Evolutionary conservation across 1,139 yeast genomes (phyloP), one percentile per base, ranked within the genome.

Genomic region (Debaryomyces fabryi): DNA sequence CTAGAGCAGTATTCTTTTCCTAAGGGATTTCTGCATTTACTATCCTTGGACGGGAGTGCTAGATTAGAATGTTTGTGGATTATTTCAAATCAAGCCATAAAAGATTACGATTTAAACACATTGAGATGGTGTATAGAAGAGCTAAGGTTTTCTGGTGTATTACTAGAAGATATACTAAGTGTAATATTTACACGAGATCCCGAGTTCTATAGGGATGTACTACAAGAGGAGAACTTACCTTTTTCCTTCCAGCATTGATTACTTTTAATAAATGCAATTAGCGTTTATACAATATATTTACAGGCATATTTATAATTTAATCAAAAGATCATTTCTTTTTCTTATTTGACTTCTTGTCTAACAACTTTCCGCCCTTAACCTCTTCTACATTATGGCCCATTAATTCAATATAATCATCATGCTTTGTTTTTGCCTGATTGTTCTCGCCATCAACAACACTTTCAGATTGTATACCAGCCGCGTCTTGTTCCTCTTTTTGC

Each of bases 381-480:
- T 83, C 84, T 52, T 76, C 71, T 54, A 81, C 86, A 58, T 82
- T 78, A 51, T 81, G 79, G 34, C 87, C 85, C 74, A 88, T 71
- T 54, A 88, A 67, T 29, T 81, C 85, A 53, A 85, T 68, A 60
- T 81, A 82, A 52, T 78, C 85, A 57, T 81, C 86, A 56, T 81
- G 86, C 37, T 60, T 61, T 15, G 60, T 58, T 42, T 55, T 53
- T 2, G 54, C 36, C 29, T 44, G 44, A 33, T 48, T 58, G 25
- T 35, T 49, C 4, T 32, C 36, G 18, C 25, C 37, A 32, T 52
- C 63, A 12, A 46, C 47, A 9, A 46, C 48, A 13, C 47, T 52
- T 24, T 51, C 55, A 6, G 29, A 5, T 20, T 52, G 53, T n/a
- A 58, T 52, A 32, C 63, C 69, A 18, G 51, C 48, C 40, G 53